Percentiles rank a stretch among this genome's conserved stretches.
Evolutionary conservation across 768 basidiomycete species (phyloP).

Genomic region (Tulasnella sp.): DNA sequence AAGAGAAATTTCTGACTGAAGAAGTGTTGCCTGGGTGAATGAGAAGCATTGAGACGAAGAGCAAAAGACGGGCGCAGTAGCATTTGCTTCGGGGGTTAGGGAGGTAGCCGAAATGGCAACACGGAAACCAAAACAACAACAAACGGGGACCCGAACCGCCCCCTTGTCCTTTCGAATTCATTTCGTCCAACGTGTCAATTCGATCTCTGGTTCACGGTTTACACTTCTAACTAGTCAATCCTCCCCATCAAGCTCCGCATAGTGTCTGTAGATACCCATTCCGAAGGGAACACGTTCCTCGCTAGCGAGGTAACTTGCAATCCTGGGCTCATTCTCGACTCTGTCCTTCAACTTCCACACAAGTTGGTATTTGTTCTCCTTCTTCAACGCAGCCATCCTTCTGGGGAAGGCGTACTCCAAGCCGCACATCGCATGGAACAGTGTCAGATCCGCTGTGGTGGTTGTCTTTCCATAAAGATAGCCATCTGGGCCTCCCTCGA

Average conservation of each 20-base stretch:
- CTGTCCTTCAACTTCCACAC: conserved; percentile 45
- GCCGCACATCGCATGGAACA: conserved; percentile 49
- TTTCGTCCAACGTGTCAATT: not conserved
- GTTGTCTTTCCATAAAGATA: conserved; percentile 44
- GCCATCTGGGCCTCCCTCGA: conserved; percentile 12
- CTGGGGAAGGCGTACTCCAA: conserved; percentile 48
- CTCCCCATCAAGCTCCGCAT: conserved; percentile 48
- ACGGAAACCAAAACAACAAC: not conserved
- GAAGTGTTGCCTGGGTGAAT: not conserved
- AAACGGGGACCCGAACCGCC: not conserved
- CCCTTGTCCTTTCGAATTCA: not conserved
- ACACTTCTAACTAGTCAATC: conserved; percentile 35
- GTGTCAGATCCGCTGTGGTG: conserved; percentile 50
- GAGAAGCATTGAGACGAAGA: not conserved
- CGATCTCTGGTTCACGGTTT: not conserved
- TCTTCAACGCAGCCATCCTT: conserved; percentile 41
- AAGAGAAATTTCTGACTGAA: not conserved
- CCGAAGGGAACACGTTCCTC: conserved; percentile 43
- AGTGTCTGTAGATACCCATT: conserved; percentile 47
- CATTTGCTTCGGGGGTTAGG: not conserved
- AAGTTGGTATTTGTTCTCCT: conserved; percentile 41
- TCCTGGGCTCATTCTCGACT: conserved; percentile 43
- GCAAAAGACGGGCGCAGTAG: not conserved
- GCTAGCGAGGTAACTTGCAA: conserved; percentile 47
- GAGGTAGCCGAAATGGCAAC: not conserved